Base-by-base conservation (phyloP, 148 eudicot species). In the Hydrangea macrophylla region DNA sequence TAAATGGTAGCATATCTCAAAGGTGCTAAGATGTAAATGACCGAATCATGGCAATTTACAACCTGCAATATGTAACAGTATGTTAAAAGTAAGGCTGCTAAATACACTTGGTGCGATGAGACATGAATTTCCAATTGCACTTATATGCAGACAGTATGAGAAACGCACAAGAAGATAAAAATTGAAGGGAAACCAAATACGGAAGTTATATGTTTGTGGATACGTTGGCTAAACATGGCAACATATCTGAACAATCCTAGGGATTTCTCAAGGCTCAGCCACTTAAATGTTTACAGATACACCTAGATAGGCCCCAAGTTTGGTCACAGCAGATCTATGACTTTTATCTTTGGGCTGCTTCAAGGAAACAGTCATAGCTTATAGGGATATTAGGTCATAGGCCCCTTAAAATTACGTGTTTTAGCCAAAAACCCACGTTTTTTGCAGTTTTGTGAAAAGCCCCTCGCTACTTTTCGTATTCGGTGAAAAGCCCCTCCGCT, bases 1-100 rank as follows among this genome's bases (percentile, higher is more conserved):
- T 90, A 94, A 54, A 94, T 67, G 58, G 93, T 88, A 74, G 97
- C 99, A 74, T 83, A 94, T 77, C 75, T 87, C 65, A 94, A 69
- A 51, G 99, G 99, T 65, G 93, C 99, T 67, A 94, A 81, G 42
- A 94, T 82, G 75, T 94, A 94, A 48, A 94, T 88, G 32, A 87
- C 90, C 5, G 96, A 88, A 70, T 94, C 98, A 44, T 93, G 98
- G 77, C 98, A 90, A 70, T 93, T 90, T 45, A 90, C 71, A 13
- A 90, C 89, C 98, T 90, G 86, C 78, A 73, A 58, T 71, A 42
- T 71, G 56, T 24, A 45, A 58, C 65, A 33, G 8, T 6, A 4
- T 2, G 55, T 48, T 32, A 57, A 50, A 26, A 58, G 58, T 26
- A 62, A 35, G 53, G 32, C 15, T 37, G 62, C 31, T 32, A 53